These are phyloP conservation scores for Talaromyces stipitatus DNA, from an alignment of 495 filamentous ascomycete genomes.

Conservation along the genomic window DNA sequence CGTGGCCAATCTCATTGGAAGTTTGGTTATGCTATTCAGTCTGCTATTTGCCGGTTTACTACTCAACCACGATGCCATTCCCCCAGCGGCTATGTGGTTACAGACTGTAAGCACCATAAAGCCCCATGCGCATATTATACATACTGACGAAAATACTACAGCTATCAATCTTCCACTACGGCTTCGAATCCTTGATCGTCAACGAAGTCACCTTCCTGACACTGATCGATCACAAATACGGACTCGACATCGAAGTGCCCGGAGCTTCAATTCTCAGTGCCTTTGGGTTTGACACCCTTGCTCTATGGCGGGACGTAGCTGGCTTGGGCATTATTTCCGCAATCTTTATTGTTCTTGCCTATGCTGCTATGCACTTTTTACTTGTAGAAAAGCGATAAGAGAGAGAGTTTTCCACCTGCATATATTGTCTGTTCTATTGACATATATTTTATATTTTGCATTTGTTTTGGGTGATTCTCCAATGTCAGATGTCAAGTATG, in stretches of 20 bases:
- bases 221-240: constrained; percentile 86
- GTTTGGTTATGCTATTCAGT: constrained; percentile 95
- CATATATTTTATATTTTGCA: not conserved
- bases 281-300: constrained; percentile 81
- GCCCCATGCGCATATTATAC: not conserved
- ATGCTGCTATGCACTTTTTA: constrained; percentile 86
- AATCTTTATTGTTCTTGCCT: constrained; percentile 80
- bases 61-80: constrained; percentile 91
- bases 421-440: not conserved
- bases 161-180: constrained; percentile 99
- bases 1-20: constrained; percentile 93
- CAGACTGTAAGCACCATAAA: constrained; percentile 55
- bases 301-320: constrained; percentile 78
- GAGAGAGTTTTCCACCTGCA: not conserved
- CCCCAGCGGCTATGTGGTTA: constrained; percentile 73
- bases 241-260: constrained; percentile 91
- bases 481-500: not conserved
- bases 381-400: constrained; percentile 80
- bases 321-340: constrained; percentile 77
- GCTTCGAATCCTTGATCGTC: constrained; percentile 91
- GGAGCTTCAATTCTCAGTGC: constrained; percentile 88
- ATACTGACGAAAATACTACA: constrained; percentile 17
- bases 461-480: not conserved
- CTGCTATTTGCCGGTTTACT: constrained; percentile 88
- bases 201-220: constrained; percentile 93